A percentile compares a stretch with the other conserved stretches of the same genome.
phyloP scores from a whole-genome alignment of 2,329 filamentous ascomycete species.

The Thielaviopsis punctulata region DNA sequence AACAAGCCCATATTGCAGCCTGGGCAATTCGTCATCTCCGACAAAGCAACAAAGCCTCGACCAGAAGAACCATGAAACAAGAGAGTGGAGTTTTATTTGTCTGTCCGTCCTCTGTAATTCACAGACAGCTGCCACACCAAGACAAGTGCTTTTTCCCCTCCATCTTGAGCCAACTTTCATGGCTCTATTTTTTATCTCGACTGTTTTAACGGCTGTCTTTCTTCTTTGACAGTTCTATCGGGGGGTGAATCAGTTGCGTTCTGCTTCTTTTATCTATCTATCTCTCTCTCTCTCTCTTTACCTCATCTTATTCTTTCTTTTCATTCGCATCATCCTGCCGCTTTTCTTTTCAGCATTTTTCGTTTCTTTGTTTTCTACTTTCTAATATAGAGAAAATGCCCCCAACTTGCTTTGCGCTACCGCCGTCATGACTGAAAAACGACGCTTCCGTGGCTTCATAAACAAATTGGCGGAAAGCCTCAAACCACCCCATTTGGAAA shows the following conservation, averaged over 20 bases:
- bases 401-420: background rate
- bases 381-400: background rate
- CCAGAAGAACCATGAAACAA: too few species aligned
- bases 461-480: background rate
- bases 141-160: background rate
- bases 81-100: background rate
- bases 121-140: background rate
- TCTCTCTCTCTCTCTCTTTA: background rate
- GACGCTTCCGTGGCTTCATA: background rate
- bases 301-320: background rate
- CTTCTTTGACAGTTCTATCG: too few species aligned
- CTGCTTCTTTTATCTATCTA: too few species aligned
- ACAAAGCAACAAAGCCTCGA: too few species aligned
- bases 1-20: too few species aligned
- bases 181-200: too few species aligned
- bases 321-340: background rate
- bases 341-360: background rate
- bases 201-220: too few species aligned
- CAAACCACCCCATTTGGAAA: background rate
- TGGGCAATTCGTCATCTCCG: too few species aligned
- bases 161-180: too few species aligned
- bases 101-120: background rate
- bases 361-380: background rate
- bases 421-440: constrained; percentile 4
- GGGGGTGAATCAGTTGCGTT: too few species aligned